Base-by-base conservation (phyloP, 2,329 filamentous ascomycete genomes). In the Ceratocystis huliohia region DNA sequence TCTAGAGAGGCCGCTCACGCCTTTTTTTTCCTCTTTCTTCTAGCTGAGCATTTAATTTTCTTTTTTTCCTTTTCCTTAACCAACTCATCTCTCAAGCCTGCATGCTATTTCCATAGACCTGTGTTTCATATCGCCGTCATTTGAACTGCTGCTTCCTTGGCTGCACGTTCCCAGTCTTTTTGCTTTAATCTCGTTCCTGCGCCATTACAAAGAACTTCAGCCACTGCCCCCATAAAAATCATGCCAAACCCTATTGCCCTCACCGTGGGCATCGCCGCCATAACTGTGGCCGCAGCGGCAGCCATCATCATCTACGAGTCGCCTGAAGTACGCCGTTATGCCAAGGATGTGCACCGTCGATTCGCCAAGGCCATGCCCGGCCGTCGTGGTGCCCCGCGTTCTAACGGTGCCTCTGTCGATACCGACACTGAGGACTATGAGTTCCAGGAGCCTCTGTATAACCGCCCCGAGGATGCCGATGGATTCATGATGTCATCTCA, bases 381-480 rank as follows among this genome's bases (percentile, higher is more conserved):
- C 30, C 66, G 66, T 22, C 63, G 57, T 25, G 81, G 85, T 71
- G 78, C 80, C 8, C 77, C 86, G 33, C 10, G 53, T 37, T 37
- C 33, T 37, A 37, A 37, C 4, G 17, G 25, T 57, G 53, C 25
- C 25, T 8, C 17, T 7, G 48, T 13, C 25, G 28, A 17, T 20
- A 82, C 83, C 67, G 83, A 87, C 66, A 79, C 81, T 2, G 74
- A 78, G 67, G 71, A 74, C 56, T 62, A 67, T 30, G 65, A 66
- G 66, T 73, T 75, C 53, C 74, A 76, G 37, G 76, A 82, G 70
- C 84, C 84, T 66, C 74, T 82, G 33, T 86, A 86, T 74, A 87
- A 87, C 73, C 77, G 84, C 13, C 84, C 84, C 64, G 84, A 87
- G 72, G 84, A 87, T 73, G 84, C 84, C 67, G 80, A 86, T 65